Percentiles rank a stretch among this genome's conserved stretches.
These are phyloP conservation scores for Ganoderma lingzhi DNA, from an alignment of 1,284 basidiomycete genomes.

Conservation along the genomic window DNA sequence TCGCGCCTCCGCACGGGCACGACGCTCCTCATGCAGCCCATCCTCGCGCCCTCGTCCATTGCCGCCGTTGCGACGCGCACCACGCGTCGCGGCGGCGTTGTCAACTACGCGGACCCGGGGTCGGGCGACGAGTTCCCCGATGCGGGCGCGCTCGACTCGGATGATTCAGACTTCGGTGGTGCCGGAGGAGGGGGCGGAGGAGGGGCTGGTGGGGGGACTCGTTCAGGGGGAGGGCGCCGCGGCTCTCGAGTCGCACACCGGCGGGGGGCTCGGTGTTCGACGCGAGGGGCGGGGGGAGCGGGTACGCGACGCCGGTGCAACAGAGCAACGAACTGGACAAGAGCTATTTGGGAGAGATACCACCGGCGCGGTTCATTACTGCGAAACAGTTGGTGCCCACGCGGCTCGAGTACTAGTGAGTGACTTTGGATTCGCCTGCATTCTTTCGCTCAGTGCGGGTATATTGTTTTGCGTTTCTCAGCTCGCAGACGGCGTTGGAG, in stretches of 20 bases:
- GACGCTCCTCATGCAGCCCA: constrained; percentile 92
- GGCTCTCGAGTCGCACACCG: constrained; percentile 47
- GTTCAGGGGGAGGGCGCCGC: constrained; percentile 51
- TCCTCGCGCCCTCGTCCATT: constrained; percentile 54
- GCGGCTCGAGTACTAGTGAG: constrained; percentile 60
- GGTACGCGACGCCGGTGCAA: constrained; percentile 21
- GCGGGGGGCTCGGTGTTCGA: constrained; percentile 47
- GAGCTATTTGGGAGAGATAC: constrained; percentile 89
- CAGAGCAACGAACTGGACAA: constrained; percentile 71
- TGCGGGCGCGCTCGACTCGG: constrained; percentile 78
- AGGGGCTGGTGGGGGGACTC: constrained; percentile 55
- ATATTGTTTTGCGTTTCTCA: constrained; percentile 39
- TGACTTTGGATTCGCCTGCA: constrained; percentile 6
- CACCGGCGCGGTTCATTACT: constrained; percentile 83
- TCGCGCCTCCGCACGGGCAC: constrained; percentile 94
- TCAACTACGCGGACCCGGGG: constrained; percentile 91
- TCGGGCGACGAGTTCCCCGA: constrained; percentile 85
- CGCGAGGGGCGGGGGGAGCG: constrained; percentile 28
- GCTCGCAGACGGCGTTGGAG: constrained; percentile 72
- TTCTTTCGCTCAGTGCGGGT: constrained; percentile 2
- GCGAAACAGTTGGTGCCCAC: constrained; percentile 66
- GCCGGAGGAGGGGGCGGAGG: constrained; percentile 48
- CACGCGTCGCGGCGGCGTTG: constrained; percentile 67
- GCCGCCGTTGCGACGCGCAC: constrained; percentile 49
- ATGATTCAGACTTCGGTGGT: constrained; percentile 72